Evolutionary conservation across 345 rosid genomes (phyloP), one percentile per base, ranked within the genome.

Genomic region (Ailanthus altissimus): DNA sequence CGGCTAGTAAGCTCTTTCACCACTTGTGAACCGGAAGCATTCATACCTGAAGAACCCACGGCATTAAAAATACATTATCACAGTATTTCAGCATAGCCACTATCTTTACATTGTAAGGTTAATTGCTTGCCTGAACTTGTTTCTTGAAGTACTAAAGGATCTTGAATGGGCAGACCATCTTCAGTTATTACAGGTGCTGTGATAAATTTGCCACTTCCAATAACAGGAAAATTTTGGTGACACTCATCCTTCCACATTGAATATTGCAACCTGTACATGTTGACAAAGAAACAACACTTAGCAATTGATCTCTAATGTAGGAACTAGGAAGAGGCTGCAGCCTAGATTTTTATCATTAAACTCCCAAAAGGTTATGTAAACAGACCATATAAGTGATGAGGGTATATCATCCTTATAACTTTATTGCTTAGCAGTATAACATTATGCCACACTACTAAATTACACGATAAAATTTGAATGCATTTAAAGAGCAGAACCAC

Each of bases 131-230:
- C 86, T 83, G 87, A 79, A 76, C 81, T 87, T 77, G 91, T 90
- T 88, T 94, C 92, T 76, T 85, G 81, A 60, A 89, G 83, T 38
- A 92, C 96, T 73, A 94, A 74, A 81, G 98, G 98, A 67, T 97
- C 97, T 16, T 77, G 84, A 82, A 89, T 89, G 73, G 99, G 92
- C 77, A 87, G 89, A 75, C 98, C 97, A 71, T 89, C 88, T 62
- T 88, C 94, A 8, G 97, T 88, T 70, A 97, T 89, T 71, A 90
- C 91, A 70, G 99, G 99, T 28, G 99, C 97, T 42, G 99, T 94
- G 57, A 94, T 83, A 77, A 83, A 91, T 49, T 85, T 88, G 28
- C 99, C 98, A 81, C 98, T 94, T 75, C 98, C 99, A 9, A 92
- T 81, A 65, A 94, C 86, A 2, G 98, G 96, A 84, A 92, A 97